phyloP scores from a whole-genome alignment of 164 flowering plant genomes.

The Piper longum region DNA sequence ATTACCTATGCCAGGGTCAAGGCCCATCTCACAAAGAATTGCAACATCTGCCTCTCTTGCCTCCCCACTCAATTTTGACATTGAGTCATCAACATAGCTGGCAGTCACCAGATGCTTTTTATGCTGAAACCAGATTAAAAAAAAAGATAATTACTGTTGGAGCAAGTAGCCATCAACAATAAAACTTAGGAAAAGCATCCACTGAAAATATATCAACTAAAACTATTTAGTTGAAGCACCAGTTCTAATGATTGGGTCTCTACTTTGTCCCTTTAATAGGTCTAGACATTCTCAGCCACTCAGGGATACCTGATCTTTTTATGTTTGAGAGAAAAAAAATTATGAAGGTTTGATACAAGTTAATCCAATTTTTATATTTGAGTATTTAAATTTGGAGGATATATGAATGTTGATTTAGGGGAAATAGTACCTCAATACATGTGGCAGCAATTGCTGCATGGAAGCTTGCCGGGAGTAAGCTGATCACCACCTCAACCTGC shows the following conservation, averaged over 20 bases:
- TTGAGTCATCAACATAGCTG: slow-evolving; percentile 78
- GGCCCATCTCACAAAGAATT: slow-evolving; percentile 96
- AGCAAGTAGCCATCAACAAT: not conserved
- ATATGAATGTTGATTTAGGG: no score
- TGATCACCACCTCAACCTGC: slow-evolving; percentile 91
- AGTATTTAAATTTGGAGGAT: no score
- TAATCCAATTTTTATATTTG: no score
- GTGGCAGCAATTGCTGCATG: slow-evolving; percentile 62
- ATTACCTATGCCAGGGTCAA: slow-evolving; percentile 99
- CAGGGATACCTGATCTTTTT: no score
- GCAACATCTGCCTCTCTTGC: slow-evolving; percentile 74
- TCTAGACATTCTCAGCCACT: no score
- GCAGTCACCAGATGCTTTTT: slow-evolving; percentile 91
- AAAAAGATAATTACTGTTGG: not conserved
- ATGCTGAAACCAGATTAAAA: slow-evolving; percentile 28
- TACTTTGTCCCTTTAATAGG: no score
- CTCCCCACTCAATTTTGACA: slow-evolving; percentile 45
- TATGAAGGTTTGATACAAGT: no score
- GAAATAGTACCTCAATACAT: slow-evolving; percentile 60
- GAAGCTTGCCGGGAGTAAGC: slow-evolving; percentile 75
- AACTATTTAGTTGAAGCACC: no score
- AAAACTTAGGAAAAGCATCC: not conserved
- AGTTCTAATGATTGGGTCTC: no score
- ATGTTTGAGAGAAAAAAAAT: no score
- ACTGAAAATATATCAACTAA: no score